Percentiles rank a stretch among this genome's conserved stretches.
Conservation (phyloP, 768 basidiomycete genomes). For the Clavulina sp. region DNA sequence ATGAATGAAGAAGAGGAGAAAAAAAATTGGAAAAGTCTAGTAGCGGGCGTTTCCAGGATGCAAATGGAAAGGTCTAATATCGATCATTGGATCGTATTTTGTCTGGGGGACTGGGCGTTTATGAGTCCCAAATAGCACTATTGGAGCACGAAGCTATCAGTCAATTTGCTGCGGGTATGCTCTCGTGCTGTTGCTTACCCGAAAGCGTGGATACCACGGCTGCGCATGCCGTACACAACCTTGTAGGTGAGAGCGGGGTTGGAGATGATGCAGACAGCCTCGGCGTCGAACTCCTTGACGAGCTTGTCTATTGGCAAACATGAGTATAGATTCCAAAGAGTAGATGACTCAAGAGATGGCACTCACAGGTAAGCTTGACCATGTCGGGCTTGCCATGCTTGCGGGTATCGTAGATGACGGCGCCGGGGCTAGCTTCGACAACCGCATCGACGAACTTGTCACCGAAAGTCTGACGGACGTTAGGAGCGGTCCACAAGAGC, state of each 20-base stretch:
- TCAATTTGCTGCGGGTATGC: too few species aligned
- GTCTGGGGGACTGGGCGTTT: too few species aligned
- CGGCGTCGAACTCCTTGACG: conserved; percentile 10
- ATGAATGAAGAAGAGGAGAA: too few species aligned
- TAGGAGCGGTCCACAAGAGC: conserved; percentile 45
- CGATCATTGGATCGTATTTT: too few species aligned
- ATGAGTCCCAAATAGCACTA: too few species aligned
- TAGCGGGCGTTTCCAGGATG: too few species aligned
- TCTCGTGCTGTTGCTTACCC: too few species aligned
- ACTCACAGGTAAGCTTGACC: conserved; percentile 15
- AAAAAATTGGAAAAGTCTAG: too few species aligned
- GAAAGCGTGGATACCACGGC: too few species aligned
- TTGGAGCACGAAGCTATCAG: too few species aligned
- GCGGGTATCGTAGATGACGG: conserved; percentile 9
- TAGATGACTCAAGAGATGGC: conserved; percentile 29
- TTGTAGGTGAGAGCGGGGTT: conserved; percentile 9
- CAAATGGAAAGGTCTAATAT: too few species aligned
- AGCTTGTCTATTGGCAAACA: conserved; percentile 3
- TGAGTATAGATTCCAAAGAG: conserved; percentile 18
- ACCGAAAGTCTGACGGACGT: conserved; percentile 44
- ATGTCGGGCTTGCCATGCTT: conserved; percentile 5
- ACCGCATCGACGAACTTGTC: conserved; percentile 40
- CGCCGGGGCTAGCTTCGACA: conserved; percentile 21
- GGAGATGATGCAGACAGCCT: conserved; percentile 9
- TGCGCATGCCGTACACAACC: conserved; percentile 10